Percentiles rank a stretch among this genome's conserved stretches.
Evolutionary conservation across 352 stramenopile genomes (phyloP).

Genomic region (Pythium periplocum): DNA sequence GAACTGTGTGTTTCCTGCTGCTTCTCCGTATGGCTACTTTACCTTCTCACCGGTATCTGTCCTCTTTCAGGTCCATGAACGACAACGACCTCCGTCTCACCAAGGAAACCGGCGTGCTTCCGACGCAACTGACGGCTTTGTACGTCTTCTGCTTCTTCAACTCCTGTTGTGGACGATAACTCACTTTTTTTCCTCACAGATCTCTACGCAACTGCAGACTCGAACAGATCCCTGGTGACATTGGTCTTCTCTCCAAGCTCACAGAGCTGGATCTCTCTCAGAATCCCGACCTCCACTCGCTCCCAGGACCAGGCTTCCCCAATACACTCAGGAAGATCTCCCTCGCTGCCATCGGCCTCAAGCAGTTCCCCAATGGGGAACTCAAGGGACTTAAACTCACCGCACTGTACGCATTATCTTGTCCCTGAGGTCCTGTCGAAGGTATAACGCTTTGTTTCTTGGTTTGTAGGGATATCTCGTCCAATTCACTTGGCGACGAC

Average conservation of each 20-base stretch:
- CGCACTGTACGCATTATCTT: conserved; percentile 7
- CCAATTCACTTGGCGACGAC: conserved; percentile 4
- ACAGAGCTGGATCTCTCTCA: conserved; percentile 9
- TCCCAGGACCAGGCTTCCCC: background rate
- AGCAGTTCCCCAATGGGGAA: conserved; percentile 1
- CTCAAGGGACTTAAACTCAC: conserved; percentile 3
- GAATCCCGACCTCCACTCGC: conserved; percentile 6
- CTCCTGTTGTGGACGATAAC: background rate
- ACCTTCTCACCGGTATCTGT: too few species aligned
- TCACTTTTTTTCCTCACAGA: conserved; percentile 1
- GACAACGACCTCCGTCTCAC: too few species aligned
- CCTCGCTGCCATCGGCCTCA: conserved; percentile 8
- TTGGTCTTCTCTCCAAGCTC: background rate
- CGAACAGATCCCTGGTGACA: background rate
- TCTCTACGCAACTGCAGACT: conserved; percentile 11
- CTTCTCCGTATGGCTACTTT: too few species aligned
- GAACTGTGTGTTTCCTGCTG: too few species aligned
- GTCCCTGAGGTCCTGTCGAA: background rate
- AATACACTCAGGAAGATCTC: conserved; percentile 1
- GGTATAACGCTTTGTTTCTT: background rate
- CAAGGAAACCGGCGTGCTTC: too few species aligned
- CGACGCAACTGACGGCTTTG: too few species aligned
- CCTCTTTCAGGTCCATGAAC: too few species aligned
- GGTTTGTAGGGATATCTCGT: conserved; percentile 12
- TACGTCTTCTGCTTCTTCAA: too few species aligned